phyloP scores from a whole-genome alignment of 2,329 filamentous ascomycete genomes.

The Passalora sequoiae region DNA sequence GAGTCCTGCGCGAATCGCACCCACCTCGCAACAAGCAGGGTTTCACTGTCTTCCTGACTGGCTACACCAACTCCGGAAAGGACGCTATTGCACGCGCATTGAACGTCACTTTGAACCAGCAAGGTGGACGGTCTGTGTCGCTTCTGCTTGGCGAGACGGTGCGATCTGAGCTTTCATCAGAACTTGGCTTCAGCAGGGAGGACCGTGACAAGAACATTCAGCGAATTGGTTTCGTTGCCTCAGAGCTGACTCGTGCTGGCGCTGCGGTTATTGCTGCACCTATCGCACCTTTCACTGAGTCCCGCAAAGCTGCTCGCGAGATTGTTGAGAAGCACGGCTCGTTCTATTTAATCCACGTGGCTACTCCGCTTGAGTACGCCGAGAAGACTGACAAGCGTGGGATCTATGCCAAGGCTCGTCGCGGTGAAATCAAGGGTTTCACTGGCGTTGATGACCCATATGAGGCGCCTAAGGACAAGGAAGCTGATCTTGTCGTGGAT shows the following conservation, averaged over 20 bases:
- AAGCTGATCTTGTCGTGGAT: slow-evolving; percentile 81
- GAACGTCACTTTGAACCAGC: slow-evolving; percentile 96
- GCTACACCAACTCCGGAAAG: slow-evolving; percentile 95
- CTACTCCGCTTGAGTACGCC: slow-evolving; percentile 83
- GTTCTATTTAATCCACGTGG: slow-evolving; percentile 94
- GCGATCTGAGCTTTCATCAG: slow-evolving; percentile 83
- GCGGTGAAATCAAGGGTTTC: slow-evolving; percentile 94
- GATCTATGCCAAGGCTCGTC: slow-evolving; percentile 76
- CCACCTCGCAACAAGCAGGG: slow-evolving; percentile 85
- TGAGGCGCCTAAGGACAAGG: slow-evolving; percentile 73
- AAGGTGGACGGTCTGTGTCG: slow-evolving; percentile 89
- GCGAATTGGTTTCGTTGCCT: slow-evolving; percentile 92
- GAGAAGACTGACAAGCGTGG: slow-evolving; percentile 94
- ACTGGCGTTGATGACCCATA: slow-evolving; percentile 98
- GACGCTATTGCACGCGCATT: slow-evolving; percentile 92
- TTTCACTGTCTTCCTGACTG: slow-evolving; percentile 97
- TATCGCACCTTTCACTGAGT: slow-evolving; percentile 84
- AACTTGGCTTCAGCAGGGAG: slow-evolving; percentile 89
- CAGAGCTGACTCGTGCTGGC: slow-evolving; percentile 86
- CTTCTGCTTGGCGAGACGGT: slow-evolving; percentile 95
- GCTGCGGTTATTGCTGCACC: slow-evolving; percentile 94
- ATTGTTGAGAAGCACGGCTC: slow-evolving; percentile 80
- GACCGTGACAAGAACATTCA: slow-evolving; percentile 93
- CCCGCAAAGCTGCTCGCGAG: slow-evolving; percentile 72
- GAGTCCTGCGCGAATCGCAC: slow-evolving; percentile 92